Conservation (phyloP, 1,284 basidiomycete species). For the Rhodotorula sp. region DNA sequence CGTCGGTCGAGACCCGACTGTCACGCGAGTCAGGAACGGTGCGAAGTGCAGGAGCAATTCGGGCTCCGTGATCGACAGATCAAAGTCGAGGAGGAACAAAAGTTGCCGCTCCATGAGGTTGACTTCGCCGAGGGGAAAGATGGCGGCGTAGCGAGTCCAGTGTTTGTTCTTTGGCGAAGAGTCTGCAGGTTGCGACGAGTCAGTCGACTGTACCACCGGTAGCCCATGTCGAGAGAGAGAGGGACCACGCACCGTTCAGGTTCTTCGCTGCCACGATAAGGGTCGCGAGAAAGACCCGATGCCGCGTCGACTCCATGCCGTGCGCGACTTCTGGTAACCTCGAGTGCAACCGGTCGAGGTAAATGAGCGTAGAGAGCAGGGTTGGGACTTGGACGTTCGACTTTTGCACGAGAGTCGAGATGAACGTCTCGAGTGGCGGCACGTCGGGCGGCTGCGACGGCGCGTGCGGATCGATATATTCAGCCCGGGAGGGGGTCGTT, state of each 20-base stretch:
- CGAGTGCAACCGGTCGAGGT: constrained; percentile 78
- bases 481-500: constrained; percentile 21
- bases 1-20: constrained; percentile 9
- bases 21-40: constrained; percentile 34
- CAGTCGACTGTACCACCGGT: neutral
- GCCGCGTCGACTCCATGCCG: constrained; percentile 85
- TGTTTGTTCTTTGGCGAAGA: constrained; percentile 78
- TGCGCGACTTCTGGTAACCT: constrained; percentile 75
- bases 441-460: constrained; percentile 48
- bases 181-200: constrained; percentile 22
- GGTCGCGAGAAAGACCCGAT: constrained; percentile 90
- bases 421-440: constrained; percentile 79
- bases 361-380: constrained; percentile 85
- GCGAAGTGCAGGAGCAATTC: constrained; percentile 52
- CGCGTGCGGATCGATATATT: neutral
- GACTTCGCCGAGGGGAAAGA: constrained; percentile 63
- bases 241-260: constrained; percentile 77
- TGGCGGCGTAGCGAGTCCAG: constrained; percentile 73
- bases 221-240: neutral
- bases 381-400: constrained; percentile 83
- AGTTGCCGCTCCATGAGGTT: constrained; percentile 98
- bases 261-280: constrained; percentile 96
- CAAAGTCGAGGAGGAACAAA: constrained; percentile 81
- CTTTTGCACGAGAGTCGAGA: constrained; percentile 74
- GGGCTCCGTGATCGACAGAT: constrained; percentile 77